A percentile compares a stretch with the other conserved stretches of the same genome.
Conservation (phyloP, 1,284 basidiomycete genomes). For the Ceratobasidium sp. region DNA sequence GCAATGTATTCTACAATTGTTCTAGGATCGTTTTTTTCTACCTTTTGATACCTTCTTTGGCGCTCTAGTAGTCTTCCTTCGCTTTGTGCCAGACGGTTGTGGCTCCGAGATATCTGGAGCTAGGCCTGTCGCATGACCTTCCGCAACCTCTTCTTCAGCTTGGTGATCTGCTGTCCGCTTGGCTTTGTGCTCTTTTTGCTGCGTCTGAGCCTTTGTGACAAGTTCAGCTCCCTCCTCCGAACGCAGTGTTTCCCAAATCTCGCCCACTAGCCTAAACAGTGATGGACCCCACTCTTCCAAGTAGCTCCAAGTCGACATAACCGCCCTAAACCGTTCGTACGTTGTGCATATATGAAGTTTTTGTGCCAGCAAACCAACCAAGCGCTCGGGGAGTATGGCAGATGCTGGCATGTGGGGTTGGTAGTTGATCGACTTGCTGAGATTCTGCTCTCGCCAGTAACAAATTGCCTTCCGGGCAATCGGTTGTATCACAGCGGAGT, state of each 20-base stretch:
- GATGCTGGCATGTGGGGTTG: background rate
- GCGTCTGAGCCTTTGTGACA: background rate
- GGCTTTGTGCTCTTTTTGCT: background rate
- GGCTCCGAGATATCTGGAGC: too few relatives aligned
- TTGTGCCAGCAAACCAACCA: background rate
- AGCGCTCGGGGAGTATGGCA: background rate
- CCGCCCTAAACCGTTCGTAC: background rate
- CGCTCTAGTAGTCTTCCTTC: too few relatives aligned
- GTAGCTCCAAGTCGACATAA: background rate
- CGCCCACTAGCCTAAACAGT: background rate
- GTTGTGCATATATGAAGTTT: constrained; percentile 2
- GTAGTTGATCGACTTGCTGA: background rate
- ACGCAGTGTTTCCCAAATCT: background rate
- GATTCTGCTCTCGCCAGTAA: background rate
- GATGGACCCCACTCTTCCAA: constrained; percentile 1
- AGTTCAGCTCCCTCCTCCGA: background rate
- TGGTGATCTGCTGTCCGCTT: too few relatives aligned
- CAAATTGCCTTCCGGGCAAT: background rate
- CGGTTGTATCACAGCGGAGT: background rate
- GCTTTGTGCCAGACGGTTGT: too few relatives aligned
- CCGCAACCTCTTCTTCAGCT: too few relatives aligned
- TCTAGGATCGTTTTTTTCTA: too few relatives aligned
- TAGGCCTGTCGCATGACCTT: too few relatives aligned
- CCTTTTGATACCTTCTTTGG: too few relatives aligned
- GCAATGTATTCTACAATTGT: too few relatives aligned